Conservation (phyloP, 805 yeast species). For the Schwanniomyces yamadae region DNA sequence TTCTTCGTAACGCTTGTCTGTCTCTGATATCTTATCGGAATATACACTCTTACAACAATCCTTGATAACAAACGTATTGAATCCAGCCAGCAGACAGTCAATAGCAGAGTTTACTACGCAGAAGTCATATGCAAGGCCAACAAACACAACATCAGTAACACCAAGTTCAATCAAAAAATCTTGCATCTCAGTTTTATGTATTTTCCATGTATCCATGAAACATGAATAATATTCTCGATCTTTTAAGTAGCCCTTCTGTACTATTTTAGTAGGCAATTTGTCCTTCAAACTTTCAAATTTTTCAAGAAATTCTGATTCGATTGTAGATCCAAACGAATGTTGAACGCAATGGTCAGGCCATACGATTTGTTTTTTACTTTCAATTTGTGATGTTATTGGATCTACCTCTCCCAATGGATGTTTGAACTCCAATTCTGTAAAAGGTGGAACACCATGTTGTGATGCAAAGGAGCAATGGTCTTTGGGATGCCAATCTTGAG, state of each 20-base stretch:
- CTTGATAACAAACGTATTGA: slow-evolving; percentile 57
- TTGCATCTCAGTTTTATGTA: slow-evolving; percentile 66
- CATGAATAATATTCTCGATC: slow-evolving; percentile 89
- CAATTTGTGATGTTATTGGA: slow-evolving; percentile 19
- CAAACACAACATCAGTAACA: slow-evolving; percentile 64
- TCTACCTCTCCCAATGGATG: slow-evolving; percentile 47
- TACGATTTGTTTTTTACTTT: slow-evolving; percentile 44
- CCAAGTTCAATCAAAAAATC: slow-evolving; percentile 42
- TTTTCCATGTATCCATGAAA: slow-evolving; percentile 75
- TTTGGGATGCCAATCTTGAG: slow-evolving; percentile 87
- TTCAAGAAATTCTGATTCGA: slow-evolving; percentile 50
- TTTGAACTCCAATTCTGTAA: slow-evolving; percentile 43
- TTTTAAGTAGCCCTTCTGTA: slow-evolving; percentile 67
- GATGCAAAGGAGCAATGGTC: slow-evolving; percentile 83
- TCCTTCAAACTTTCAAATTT: slow-evolving; percentile 31
- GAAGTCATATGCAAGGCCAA: slow-evolving; percentile 83
- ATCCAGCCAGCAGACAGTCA: slow-evolving; percentile 64
- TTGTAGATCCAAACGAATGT: slow-evolving; percentile 60
- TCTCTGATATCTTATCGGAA: slow-evolving; percentile 36
- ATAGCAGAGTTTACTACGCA: slow-evolving; percentile 80
- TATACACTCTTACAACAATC: slow-evolving; percentile 58
- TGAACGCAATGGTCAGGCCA: slow-evolving; percentile 96
- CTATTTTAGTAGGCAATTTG: slow-evolving; percentile 37
- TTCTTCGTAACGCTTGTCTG: slow-evolving; percentile 30
- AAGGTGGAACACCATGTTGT: slow-evolving; percentile 55